phyloP scores from a whole-genome alignment of 768 basidiomycete species.

The Trametes cinnabarina region DNA sequence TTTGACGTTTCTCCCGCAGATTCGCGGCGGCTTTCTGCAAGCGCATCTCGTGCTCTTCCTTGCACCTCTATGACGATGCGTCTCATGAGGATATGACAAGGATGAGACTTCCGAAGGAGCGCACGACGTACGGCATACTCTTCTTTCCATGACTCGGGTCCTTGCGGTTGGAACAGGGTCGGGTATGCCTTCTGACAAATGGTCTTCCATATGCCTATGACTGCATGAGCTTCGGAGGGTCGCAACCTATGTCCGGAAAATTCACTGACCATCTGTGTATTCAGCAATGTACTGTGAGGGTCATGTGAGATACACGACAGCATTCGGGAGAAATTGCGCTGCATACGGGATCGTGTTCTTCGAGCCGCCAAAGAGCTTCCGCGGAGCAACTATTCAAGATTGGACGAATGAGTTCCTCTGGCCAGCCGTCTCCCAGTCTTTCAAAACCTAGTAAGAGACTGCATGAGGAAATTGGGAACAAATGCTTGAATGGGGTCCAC shows the following conservation, averaged over 20 bases:
- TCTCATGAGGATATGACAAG: not conserved
- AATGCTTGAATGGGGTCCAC: conserved; percentile 22
- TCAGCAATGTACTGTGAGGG: conserved; percentile 35
- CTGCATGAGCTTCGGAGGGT: not conserved
- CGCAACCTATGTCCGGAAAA: not conserved
- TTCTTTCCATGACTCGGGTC: conserved; percentile 64
- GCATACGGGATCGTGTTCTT: conserved; percentile 55
- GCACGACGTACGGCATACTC: conserved; percentile 57
- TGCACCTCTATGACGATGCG: conserved; percentile 17
- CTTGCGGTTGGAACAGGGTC: conserved; percentile 46
- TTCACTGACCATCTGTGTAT: conserved; percentile 51
- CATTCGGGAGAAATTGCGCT: conserved; percentile 28
- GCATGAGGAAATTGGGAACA: not conserved
- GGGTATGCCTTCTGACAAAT: conserved; percentile 63
- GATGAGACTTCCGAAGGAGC: not conserved
- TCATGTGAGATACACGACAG: not conserved
- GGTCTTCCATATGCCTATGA: conserved; percentile 62
- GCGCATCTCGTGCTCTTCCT: conserved; percentile 61
- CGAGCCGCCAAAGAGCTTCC: conserved; percentile 67
- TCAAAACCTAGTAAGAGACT: conserved; percentile 48
- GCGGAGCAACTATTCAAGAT: conserved; percentile 71
- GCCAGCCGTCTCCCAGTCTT: conserved; percentile 61
- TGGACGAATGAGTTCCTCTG: conserved; percentile 65
- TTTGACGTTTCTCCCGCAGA: conserved; percentile 50
- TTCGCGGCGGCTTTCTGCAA: conserved; percentile 40